A percentile compares a stretch with the other conserved stretches of the same genome.
Evolutionary conservation across 257 asterid species (phyloP).

Genomic region (Scutellaria barbata): DNA sequence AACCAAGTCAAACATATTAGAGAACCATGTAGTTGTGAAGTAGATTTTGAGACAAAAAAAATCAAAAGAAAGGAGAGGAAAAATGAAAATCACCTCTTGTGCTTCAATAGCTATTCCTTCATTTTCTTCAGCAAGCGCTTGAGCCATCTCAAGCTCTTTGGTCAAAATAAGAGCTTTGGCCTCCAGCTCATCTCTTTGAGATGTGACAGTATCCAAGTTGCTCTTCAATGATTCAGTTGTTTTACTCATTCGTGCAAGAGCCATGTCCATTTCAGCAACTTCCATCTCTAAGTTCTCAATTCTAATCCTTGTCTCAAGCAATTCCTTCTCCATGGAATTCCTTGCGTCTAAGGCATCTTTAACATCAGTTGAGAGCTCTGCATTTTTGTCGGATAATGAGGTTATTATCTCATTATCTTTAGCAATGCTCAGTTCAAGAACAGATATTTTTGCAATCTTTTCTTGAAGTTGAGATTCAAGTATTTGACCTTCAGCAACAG

Average conservation of each 20-base stretch:
- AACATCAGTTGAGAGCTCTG: constrained; percentile 55
- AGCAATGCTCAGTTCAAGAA: constrained; percentile 58
- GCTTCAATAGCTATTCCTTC: constrained; percentile 73
- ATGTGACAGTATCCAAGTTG: constrained; percentile 53
- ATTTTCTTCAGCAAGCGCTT: constrained; percentile 73
- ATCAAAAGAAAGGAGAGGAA: neutral
- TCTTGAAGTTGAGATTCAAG: constrained; percentile 71
- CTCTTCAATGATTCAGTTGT: constrained; percentile 60
- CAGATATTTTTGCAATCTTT: constrained; percentile 50
- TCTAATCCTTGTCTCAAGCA: constrained; percentile 50
- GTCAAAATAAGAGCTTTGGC: constrained; percentile 47
- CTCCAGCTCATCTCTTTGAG: constrained; percentile 62
- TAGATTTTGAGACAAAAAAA: neutral
- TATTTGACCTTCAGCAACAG: constrained; percentile 52
- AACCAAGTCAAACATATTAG: constrained; percentile 31
- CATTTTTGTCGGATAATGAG: constrained; percentile 53
- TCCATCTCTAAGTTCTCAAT: constrained; percentile 67
- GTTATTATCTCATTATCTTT: constrained; percentile 50
- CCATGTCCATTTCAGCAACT: constrained; percentile 62
- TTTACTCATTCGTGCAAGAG: constrained; percentile 59
- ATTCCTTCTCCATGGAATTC: constrained; percentile 59
- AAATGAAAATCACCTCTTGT: constrained; percentile 64
- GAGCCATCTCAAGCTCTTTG: constrained; percentile 65
- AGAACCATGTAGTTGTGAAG: constrained; percentile 11
- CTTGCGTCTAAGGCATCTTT: constrained; percentile 54